phyloP scores from a whole-genome alignment of 768 basidiomycete species.

The Ramaria sp. region DNA sequence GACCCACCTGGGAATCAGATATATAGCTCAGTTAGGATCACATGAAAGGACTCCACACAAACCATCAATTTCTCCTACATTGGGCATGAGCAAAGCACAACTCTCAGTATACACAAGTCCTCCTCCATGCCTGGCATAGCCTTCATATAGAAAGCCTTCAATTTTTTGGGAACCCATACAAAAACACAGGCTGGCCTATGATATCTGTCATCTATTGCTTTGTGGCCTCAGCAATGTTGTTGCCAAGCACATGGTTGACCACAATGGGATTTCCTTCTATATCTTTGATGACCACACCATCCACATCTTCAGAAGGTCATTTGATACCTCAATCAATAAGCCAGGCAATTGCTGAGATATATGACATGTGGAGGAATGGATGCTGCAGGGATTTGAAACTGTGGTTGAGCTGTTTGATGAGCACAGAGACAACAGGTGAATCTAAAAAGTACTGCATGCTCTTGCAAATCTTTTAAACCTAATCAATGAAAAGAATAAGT shows the following conservation, averaged over 20 bases:
- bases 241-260: slow-evolving; percentile 72
- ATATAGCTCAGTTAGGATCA: not conserved
- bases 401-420: slow-evolving; percentile 92
- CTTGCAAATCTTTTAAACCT: slow-evolving; percentile 67
- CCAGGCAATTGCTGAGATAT: slow-evolving; percentile 88
- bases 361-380: slow-evolving; percentile 86
- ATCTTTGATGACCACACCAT: slow-evolving; percentile 54
- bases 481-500: not conserved
- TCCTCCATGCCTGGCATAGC: slow-evolving; percentile 40
- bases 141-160: slow-evolving; percentile 99
- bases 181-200: slow-evolving; percentile 83
- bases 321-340: slow-evolving; percentile 87
- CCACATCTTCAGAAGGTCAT: slow-evolving; percentile 72
- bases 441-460: slow-evolving; percentile 75
- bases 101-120: slow-evolving; percentile 77
- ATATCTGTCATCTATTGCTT: slow-evolving; percentile 99
- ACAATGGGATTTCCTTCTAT: slow-evolving; percentile 46
- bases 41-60: slow-evolving; percentile 18
- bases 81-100: slow-evolving; percentile 93
- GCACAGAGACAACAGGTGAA: slow-evolving; percentile 57
- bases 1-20: slow-evolving; percentile 55
- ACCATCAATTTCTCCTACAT: slow-evolving; percentile 99
- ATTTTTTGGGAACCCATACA: slow-evolving; percentile 90
- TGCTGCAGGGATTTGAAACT: slow-evolving; percentile 66
- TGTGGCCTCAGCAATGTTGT: slow-evolving; percentile 97